Percentiles rank a stretch among this genome's conserved stretches.
phyloP scores from a whole-genome alignment of 2,329 filamentous ascomycete genomes.

The Huntiella abstrusa region DNA sequence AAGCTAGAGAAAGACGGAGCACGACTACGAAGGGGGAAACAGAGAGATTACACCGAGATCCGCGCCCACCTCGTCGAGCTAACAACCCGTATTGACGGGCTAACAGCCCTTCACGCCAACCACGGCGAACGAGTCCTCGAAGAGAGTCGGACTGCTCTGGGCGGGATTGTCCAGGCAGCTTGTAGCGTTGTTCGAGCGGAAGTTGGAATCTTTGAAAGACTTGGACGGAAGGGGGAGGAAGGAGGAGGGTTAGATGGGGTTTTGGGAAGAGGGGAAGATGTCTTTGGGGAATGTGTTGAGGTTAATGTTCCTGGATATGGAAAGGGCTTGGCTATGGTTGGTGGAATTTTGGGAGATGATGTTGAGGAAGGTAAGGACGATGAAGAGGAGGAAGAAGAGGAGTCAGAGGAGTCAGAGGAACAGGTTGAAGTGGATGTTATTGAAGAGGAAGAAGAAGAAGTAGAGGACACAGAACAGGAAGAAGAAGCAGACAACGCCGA shows the following conservation, averaged over 20 bases:
- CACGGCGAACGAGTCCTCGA: constrained; percentile 40
- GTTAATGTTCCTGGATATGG: constrained; percentile 12
- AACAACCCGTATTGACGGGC: constrained; percentile 40
- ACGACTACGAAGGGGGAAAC: constrained; percentile 39
- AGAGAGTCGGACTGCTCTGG: constrained; percentile 46
- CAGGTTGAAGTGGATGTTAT: background rate
- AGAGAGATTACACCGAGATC: constrained; percentile 42
- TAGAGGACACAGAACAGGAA: background rate
- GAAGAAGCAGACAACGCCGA: background rate
- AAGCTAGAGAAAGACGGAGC: constrained; percentile 46
- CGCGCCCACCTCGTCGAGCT: constrained; percentile 44
- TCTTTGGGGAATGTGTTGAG: constrained; percentile 26
- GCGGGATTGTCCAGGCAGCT: constrained; percentile 42
- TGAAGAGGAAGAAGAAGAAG: background rate
- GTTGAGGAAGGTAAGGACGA: background rate
- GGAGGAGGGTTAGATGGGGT: constrained; percentile 48
- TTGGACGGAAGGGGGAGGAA: constrained; percentile 48
- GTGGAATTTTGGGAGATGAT: constrained; percentile 14
- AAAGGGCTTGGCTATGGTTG: background rate
- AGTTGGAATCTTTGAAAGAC: constrained; percentile 49
- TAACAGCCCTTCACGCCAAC: constrained; percentile 40
- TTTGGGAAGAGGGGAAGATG: constrained; percentile 42
- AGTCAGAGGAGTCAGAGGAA: background rate
- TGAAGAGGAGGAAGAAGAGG: background rate
- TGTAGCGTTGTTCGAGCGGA: constrained; percentile 48